Percentiles rank a stretch among this genome's conserved stretches.
These are phyloP conservation scores for Graphilbum fragrans DNA, from an alignment of 2,329 filamentous ascomycete genomes.

Conservation along the genomic window DNA sequence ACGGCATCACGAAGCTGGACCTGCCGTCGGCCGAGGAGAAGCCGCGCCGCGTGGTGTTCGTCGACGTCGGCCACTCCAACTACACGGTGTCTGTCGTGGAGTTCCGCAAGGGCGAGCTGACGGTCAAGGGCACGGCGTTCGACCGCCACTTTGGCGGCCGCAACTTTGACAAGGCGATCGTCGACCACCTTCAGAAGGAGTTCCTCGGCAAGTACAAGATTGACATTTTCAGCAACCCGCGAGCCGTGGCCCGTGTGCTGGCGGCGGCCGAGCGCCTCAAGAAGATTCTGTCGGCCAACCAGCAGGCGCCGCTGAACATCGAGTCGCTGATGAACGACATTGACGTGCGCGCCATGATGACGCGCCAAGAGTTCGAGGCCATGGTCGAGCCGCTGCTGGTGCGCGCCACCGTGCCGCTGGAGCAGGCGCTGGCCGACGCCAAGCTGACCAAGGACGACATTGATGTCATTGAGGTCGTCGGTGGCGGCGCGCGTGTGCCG, in stretches of 20 bases:
- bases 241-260: conserved; percentile 77
- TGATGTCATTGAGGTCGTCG: conserved; percentile 84
- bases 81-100: conserved; percentile 91
- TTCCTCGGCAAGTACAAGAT: conserved; percentile 98
- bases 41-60: conserved; percentile 77
- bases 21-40: conserved; percentile 81
- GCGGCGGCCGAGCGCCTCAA: conserved; percentile 93
- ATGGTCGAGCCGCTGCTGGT: conserved; percentile 76
- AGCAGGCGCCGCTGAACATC: conserved; percentile 84
- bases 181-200: conserved; percentile 89
- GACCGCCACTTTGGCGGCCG: conserved; percentile 96
- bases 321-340: conserved; percentile 98
- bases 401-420: conserved; percentile 60
- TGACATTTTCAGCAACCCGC: conserved; percentile 81
- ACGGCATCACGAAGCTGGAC: conserved; percentile 95
- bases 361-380: conserved; percentile 86
- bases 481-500: conserved; percentile 88
- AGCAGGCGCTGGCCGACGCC: conserved; percentile 88
- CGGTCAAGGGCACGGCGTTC: conserved; percentile 83
- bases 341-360: conserved; percentile 80
- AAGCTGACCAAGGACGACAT: conserved; percentile 88
- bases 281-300: conserved; percentile 95
- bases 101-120: conserved; percentile 92
- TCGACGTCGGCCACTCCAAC: conserved; percentile 95
- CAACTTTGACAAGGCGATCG: conserved; percentile 89